Evolutionary conservation across 164 flowering plant species (phyloP), one percentile per base, ranked within the genome.

Genomic region (Macadamia tetraphylla): DNA sequence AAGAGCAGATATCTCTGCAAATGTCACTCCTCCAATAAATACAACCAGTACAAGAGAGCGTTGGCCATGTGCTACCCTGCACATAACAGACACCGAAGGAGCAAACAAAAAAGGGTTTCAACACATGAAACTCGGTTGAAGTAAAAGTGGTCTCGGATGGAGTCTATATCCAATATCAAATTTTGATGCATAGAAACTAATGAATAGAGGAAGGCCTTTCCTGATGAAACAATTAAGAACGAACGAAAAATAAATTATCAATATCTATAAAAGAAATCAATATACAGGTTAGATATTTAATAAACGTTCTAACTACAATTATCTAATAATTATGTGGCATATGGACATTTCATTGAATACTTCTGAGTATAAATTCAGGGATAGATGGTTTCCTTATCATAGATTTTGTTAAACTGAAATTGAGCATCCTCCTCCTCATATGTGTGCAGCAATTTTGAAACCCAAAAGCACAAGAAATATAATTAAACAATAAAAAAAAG

Each of bases 1-100:
- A 42, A 95, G 92, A 30, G 99, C 98, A 75, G 99, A 82, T 60
- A 95, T 87, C 81, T 95, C 99, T 2, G 99, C 98, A 85, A 87
- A 92, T 62, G 99, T 95, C 55, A 95, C 92, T 43, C 99, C 99
- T 63, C 99, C 99, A 75, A 95, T 69, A 77, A 95, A 95, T 52
- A 95, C 97, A 69, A 92, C 96, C 66, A 92, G 82, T n/a, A 91
- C 97, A 9, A 92, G 68, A 42, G 96, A 86, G 58, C 98, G 94
- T 67, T 91, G 87, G 60, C 94, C 97, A 84, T 84, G 86, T 73
- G 77, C 79, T 58, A 81, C 81, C 74, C 92, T 89, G 86, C 53
- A 60, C 5, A 9, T 52, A 48, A 29, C 23, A 35, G n/a, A 42
- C 15, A 44, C 13, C 35, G n/a, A 9, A 3, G 13, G 23, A 61